Percentiles rank a stretch among this genome's conserved stretches.
phyloP scores from a whole-genome alignment of 2,329 filamentous ascomycete genomes.

The Phaeomoniella chlamydospora region DNA sequence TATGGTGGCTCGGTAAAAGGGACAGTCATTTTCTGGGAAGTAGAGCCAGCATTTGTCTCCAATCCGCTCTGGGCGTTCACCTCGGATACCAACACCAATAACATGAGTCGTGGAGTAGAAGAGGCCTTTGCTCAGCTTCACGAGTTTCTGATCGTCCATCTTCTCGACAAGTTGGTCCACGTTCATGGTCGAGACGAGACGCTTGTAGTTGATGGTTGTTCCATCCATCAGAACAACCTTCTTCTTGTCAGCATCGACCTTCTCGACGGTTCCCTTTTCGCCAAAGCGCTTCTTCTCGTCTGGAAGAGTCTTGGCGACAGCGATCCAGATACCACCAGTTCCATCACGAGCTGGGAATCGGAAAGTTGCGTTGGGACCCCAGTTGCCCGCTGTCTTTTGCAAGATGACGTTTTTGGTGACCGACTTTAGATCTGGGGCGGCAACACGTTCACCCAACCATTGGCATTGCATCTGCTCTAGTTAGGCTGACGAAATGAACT shows the following conservation, averaged over 20 bases:
- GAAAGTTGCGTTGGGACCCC: constrained; percentile 98
- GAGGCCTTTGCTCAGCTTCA: constrained; percentile 72
- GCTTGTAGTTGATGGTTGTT: constrained; percentile 78
- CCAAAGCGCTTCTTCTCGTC: constrained; percentile 86
- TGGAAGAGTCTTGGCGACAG: constrained; percentile 83
- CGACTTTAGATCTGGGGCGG: constrained; percentile 86
- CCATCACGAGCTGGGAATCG: constrained; percentile 91
- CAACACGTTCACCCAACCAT: constrained; percentile 97
- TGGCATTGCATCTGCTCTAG: constrained; percentile 79
- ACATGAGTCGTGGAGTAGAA: constrained; percentile 98
- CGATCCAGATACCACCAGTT: constrained; percentile 98
- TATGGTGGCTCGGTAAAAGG: constrained; percentile 98
- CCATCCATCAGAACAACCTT: constrained; percentile 70
- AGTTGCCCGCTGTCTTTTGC: constrained; percentile 90
- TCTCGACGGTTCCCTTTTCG: constrained; percentile 67
- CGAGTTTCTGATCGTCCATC: constrained; percentile 77
- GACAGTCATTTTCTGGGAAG: constrained; percentile 97
- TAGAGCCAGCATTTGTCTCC: constrained; percentile 99
- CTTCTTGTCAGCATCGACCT: constrained; percentile 77
- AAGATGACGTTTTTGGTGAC: constrained; percentile 91
- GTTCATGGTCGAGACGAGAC: constrained; percentile 91
- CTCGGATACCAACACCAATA: constrained; percentile 88
- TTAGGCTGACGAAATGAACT: constrained; percentile 2
- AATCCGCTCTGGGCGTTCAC: constrained; percentile 81
- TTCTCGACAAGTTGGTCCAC: constrained; percentile 76